Percentiles rank a stretch among this genome's conserved stretches.
Evolutionary conservation across 176 grass and related monocot species (phyloP).

Genomic region (Oryza meridionalis): DNA sequence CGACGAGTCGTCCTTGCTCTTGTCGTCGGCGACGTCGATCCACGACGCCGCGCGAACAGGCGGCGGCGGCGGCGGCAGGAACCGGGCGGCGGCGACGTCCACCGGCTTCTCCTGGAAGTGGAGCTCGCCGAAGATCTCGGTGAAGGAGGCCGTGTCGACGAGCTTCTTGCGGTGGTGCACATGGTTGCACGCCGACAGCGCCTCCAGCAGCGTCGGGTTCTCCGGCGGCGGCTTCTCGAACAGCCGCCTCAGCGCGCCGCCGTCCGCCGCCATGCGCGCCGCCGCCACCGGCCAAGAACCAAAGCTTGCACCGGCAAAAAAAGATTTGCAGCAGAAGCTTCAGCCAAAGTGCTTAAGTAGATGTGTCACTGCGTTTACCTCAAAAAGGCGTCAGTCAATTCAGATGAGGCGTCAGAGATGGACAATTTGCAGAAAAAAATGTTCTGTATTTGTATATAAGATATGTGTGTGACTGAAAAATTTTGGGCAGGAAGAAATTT

Average conservation of each 20-base stretch:
- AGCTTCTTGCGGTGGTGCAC: slow-evolving; percentile 50
- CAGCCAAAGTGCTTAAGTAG: not conserved
- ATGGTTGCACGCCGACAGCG: slow-evolving; percentile 73
- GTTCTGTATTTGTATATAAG: not conserved
- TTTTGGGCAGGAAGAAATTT: not conserved
- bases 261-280: slow-evolving; percentile 60
- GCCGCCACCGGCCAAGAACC: not conserved
- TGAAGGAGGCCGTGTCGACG: slow-evolving; percentile 65
- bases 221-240: slow-evolving; percentile 95
- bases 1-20: slow-evolving; percentile 59
- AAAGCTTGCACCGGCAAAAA: not conserved
- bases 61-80: not conserved
- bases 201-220: slow-evolving; percentile 86
- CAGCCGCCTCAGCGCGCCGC: slow-evolving; percentile 68
- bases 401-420: not conserved
- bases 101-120: slow-evolving; percentile 73
- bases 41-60: slow-evolving; percentile 19
- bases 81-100: not conserved
- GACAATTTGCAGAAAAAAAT: slow-evolving; percentile 1
- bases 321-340: not conserved
- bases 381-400: not conserved
- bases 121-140: slow-evolving; percentile 96
- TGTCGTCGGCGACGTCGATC: slow-evolving; percentile 39
- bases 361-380: slow-evolving; percentile 28
- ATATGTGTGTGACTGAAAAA: slow-evolving; percentile 9